A percentile compares a stretch with the other conserved stretches of the same genome.
phyloP scores from a whole-genome alignment of 2,329 filamentous ascomycete genomes.

The Scortechinia acanthostroma region DNA sequence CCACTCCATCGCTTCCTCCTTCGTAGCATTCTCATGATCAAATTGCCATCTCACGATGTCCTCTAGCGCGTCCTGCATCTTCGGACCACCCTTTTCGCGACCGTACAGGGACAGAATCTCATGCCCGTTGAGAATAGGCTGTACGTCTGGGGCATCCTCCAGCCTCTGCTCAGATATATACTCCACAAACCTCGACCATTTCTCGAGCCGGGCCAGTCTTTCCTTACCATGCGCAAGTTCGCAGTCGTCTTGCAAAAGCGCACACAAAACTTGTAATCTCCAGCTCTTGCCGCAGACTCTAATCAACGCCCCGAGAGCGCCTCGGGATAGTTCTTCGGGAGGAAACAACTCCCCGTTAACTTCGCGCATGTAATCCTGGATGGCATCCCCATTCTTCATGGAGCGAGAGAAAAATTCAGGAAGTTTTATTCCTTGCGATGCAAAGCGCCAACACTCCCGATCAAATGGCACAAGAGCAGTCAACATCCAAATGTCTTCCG shows the following conservation, averaged over 20 bases:
- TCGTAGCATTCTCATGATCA: constrained; percentile 14
- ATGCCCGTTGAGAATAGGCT: constrained; percentile 27
- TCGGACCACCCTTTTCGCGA: constrained; percentile 40
- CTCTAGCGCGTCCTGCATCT: constrained; percentile 56
- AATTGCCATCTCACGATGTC: constrained; percentile 59
- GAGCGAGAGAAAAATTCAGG: too few relatives aligned
- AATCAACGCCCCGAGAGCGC: constrained; percentile 36
- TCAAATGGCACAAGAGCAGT: background rate
- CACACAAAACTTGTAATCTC: constrained; percentile 36
- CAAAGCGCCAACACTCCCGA: too few relatives aligned
- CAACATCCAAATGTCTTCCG: background rate
- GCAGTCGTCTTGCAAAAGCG: constrained; percentile 30
- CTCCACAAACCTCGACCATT: constrained; percentile 3
- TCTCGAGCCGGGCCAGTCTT: constrained; percentile 1
- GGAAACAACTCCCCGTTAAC: background rate
- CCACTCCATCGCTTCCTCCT: constrained; percentile 3
- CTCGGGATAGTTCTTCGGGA: background rate
- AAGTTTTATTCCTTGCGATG: too few relatives aligned
- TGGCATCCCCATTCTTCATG: too few relatives aligned
- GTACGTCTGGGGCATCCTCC: constrained; percentile 1
- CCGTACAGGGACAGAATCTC: constrained; percentile 44
- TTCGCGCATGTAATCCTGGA: background rate
- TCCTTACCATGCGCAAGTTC: constrained; percentile 19
- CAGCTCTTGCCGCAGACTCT: constrained; percentile 40
- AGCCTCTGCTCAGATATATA: constrained; percentile 1